Base-by-base conservation (phyloP, 2,329 filamentous ascomycete genomes). In the Knufia petricola region DNA sequence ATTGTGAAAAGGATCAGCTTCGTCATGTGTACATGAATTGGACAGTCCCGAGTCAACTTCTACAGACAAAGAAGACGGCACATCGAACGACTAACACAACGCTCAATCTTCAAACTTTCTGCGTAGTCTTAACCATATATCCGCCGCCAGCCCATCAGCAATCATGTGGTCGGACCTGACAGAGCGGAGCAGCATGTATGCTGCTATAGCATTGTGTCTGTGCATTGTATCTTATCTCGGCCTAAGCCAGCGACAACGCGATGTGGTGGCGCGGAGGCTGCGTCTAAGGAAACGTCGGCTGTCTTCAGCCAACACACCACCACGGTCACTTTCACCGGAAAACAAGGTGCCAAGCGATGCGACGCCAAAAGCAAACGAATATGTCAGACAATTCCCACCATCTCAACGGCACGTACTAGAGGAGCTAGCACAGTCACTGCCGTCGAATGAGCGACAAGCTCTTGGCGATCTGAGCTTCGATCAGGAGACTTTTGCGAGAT, bases 311-410 rank as follows among this genome's bases (percentile, higher is more conserved):
- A 66, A 63, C 52, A 77, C 74, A n/a, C 74, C 75, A 36, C 73
- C 75, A 32, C 68, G 69, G 44, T 77, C 74, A 1, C 55, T 77
- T 8, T 76, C 74, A 1, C 72, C 73, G 2, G 66, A 68, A n/a
- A 73, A 72, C 59, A 66, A 65, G 53, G 49, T 65, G 44, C 49
- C 61, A 34, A 59, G 57, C 12, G 62, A 63, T 44, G 51, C 58
- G 24, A 49, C 52, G 9, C 51, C 61, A 3, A 51, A 52, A 32
- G 50, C 60, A 2, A 53, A 64, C 13, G 62, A 67, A 45, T 76
- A 75, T 60, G 64, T 59, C n/a, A 63, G 69, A 49, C 64, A 66
- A 0, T 71, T 78, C 21, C 78, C 78, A 4, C 77, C 78, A 2
- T 71, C 69, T 43, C 69, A 73, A 37, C 68, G 75, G 45, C 66